These are phyloP conservation scores for Backusella circina DNA, from an alignment of 192 early-diverging fungal species.

Conservation along the genomic window DNA sequence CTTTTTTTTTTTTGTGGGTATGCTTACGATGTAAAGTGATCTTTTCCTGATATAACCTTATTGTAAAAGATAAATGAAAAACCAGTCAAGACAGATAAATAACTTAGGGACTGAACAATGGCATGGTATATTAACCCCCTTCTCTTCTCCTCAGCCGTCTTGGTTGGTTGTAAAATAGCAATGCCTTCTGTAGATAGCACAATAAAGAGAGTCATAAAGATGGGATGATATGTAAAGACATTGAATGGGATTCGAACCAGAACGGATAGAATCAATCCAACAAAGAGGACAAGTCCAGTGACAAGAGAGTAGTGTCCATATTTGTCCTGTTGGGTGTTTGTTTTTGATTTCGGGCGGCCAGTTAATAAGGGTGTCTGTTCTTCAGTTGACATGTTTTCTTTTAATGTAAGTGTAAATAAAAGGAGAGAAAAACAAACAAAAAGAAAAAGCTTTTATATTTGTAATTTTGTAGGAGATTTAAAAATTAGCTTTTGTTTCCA, in stretches of 20 bases:
- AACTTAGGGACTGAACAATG: constrained; percentile 16
- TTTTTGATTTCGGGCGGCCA: background rate
- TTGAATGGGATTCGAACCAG: constrained; percentile 11
- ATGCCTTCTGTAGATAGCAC: constrained; percentile 29
- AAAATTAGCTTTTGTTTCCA: background rate
- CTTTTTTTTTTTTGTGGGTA: background rate
- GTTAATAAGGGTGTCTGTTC: background rate
- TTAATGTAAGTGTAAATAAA: background rate
- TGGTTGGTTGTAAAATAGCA: constrained; percentile 28
- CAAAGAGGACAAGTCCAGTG: constrained; percentile 24
- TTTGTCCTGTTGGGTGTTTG: background rate
- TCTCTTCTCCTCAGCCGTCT: constrained; percentile 27
- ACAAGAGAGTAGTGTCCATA: background rate
- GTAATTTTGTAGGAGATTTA: background rate
- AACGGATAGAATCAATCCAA: constrained; percentile 19
- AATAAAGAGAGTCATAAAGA: constrained; percentile 19
- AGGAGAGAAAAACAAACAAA: background rate
- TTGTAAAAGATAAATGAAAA: constrained; percentile 21
- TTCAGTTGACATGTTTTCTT: background rate
- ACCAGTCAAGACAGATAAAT: constrained; percentile 20
- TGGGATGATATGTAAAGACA: constrained; percentile 34
- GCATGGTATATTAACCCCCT: constrained; percentile 27
- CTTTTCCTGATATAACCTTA: constrained; percentile 17
- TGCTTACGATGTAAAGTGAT: constrained; percentile 30
- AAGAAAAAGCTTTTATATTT: background rate